Percentiles rank a stretch among this genome's conserved stretches.
Conservation (phyloP, 1,284 basidiomycete genomes). For the Cryptococcus depauperatus region DNA sequence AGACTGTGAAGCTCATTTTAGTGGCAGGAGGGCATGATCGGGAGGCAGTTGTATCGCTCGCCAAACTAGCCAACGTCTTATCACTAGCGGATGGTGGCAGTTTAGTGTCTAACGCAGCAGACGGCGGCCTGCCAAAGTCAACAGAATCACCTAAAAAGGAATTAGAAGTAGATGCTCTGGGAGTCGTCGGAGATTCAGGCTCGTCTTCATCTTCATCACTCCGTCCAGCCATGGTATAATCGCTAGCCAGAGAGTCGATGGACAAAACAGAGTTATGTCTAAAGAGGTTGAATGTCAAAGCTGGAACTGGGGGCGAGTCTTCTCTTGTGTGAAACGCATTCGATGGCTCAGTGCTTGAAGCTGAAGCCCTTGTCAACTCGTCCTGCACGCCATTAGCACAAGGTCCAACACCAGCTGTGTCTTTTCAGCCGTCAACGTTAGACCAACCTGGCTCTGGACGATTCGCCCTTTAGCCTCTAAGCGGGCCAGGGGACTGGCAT, state of each 20-base stretch:
- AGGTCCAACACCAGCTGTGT: neutral
- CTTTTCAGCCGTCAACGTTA: neutral
- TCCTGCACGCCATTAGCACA: neutral
- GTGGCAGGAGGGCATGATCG: conserved; percentile 19
- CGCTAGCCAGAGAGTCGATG: conserved; percentile 21
- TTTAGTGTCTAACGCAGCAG: too few relatives aligned
- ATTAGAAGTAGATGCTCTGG: conserved; percentile 17
- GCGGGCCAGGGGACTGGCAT: conserved; percentile 19
- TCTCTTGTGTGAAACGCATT: neutral
- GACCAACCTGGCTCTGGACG: conserved; percentile 11
- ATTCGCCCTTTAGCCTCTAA: conserved; percentile 11
- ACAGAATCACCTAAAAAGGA: too few relatives aligned
- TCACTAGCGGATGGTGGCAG: too few relatives aligned
- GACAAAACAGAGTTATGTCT: conserved; percentile 34
- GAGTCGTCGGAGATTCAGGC: conserved; percentile 19
- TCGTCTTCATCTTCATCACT: neutral
- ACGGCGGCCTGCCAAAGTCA: too few relatives aligned
- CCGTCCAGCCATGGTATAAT: conserved; percentile 1
- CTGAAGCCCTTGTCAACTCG: neutral
- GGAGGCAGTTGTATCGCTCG: too few relatives aligned
- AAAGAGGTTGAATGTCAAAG: conserved; percentile 38
- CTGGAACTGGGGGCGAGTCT: conserved; percentile 24
- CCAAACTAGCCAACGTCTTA: too few relatives aligned
- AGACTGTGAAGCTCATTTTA: conserved; percentile 18
- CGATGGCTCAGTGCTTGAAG: neutral